A percentile compares a stretch with the other conserved stretches of the same genome.
Conservation (phyloP, 768 basidiomycete genomes). For the Russula dissimulans region DNA sequence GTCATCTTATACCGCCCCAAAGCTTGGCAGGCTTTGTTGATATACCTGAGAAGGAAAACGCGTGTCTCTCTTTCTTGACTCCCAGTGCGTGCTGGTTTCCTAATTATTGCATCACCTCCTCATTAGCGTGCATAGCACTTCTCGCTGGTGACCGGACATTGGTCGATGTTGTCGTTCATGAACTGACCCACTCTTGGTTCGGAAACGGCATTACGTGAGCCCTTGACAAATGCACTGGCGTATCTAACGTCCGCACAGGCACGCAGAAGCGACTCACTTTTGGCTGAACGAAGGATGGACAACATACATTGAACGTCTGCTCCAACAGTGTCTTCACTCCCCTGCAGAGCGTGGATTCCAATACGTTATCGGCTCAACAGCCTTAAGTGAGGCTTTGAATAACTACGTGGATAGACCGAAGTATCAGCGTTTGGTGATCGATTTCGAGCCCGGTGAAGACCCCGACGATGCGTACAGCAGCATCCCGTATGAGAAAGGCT, state of each 20-base stretch:
- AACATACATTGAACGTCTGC: slow-evolving; percentile 81
- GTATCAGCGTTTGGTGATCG: slow-evolving; percentile 74
- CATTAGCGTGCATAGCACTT: slow-evolving; percentile 40
- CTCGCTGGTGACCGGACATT: slow-evolving; percentile 80
- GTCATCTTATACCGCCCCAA: slow-evolving; percentile 14
- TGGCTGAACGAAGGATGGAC: slow-evolving; percentile 95
- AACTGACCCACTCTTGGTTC: slow-evolving; percentile 82
- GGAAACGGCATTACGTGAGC: slow-evolving; percentile 80
- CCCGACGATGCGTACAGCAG: slow-evolving; percentile 67
- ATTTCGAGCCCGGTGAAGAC: slow-evolving; percentile 64
- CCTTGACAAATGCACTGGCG: not conserved
- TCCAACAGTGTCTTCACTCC: slow-evolving; percentile 60
- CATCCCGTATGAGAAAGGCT: slow-evolving; percentile 84
- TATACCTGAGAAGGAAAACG: slow-evolving; percentile 57
- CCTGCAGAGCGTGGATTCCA: slow-evolving; percentile 73
- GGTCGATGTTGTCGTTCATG: slow-evolving; percentile 86
- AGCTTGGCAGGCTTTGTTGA: slow-evolving; percentile 5
- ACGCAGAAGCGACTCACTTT: slow-evolving; percentile 69
- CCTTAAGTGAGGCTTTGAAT: slow-evolving; percentile 60
- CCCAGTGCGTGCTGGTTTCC: slow-evolving; percentile 47
- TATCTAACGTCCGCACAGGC: slow-evolving; percentile 28
- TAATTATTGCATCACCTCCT: not conserved
- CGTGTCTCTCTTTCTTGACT: slow-evolving; percentile 80
- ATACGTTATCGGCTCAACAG: slow-evolving; percentile 67
- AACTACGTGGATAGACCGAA: slow-evolving; percentile 50